phyloP scores from a whole-genome alignment of 768 basidiomycete species.

The Termitomyces sp. region DNA sequence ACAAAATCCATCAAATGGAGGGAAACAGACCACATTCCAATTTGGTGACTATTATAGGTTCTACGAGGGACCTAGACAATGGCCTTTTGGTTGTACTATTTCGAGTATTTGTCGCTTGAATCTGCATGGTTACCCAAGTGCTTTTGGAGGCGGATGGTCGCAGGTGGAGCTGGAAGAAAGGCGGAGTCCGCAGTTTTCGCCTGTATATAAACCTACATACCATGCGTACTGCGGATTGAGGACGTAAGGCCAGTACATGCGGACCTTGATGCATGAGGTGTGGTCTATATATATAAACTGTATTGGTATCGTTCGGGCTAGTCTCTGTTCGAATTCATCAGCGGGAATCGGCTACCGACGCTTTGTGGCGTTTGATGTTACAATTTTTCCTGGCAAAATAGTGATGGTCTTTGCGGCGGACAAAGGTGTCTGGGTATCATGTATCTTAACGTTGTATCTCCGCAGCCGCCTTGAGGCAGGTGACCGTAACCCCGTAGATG shows the following conservation, averaged over 20 bases:
- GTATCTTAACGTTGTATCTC: not conserved
- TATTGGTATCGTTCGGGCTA: too few species aligned
- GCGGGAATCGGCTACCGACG: not conserved
- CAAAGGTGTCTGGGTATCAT: not conserved
- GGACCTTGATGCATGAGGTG: not conserved
- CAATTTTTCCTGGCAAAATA: not conserved
- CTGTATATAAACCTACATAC: not conserved
- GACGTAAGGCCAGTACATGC: not conserved
- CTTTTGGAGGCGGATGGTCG: not conserved
- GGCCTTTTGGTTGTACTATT: not conserved
- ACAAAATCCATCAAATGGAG: not conserved
- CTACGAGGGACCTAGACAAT: not conserved
- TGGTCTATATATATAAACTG: not conserved
- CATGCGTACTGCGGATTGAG: not conserved
- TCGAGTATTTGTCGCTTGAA: not conserved
- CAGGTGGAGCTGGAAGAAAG: not conserved
- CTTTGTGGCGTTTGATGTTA: not conserved
- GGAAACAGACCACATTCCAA: slow-evolving; percentile 3
- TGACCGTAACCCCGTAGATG: not conserved
- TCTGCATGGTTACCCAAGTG: not conserved
- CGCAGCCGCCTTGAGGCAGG: not conserved
- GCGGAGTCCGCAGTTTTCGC: not conserved
- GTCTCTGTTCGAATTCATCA: not conserved
- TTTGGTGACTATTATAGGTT: not conserved
- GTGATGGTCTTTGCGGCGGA: not conserved